Evolutionary conservation across 108 stramenopile genomes (phyloP).

Genomic region (Pseudonitzschia multistriata): DNA sequence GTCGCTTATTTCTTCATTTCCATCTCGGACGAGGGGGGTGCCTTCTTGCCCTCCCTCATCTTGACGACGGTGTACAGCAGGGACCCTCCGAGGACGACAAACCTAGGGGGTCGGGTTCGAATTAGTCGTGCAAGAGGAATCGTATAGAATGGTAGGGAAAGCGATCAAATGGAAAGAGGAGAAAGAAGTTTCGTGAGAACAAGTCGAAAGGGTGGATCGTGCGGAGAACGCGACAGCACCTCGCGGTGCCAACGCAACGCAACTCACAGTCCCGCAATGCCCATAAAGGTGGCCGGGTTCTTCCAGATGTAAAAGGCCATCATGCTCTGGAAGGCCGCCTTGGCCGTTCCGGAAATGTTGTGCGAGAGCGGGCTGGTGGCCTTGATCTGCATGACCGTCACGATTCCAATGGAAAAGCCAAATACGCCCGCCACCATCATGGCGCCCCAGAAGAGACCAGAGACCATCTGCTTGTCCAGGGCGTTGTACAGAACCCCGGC

Average conservation of each 20-base stretch:
- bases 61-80: conserved; percentile 84
- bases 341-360: conserved; percentile 96
- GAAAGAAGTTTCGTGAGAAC: background rate
- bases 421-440: conserved; percentile 90
- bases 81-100: conserved; percentile 80
- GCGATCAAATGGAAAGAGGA: background rate
- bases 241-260: no score
- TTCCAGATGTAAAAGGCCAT: conserved; percentile 94
- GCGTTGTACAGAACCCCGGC: conserved; percentile 39
- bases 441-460: conserved; percentile 73
- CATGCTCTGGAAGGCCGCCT: conserved; percentile 87
- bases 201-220: background rate
- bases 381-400: conserved; percentile 94
- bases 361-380: conserved; percentile 92
- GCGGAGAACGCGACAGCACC: background rate
- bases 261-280: conserved; percentile 67
- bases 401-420: conserved; percentile 95
- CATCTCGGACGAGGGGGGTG: background rate
- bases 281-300: conserved; percentile 80
- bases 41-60: conserved; percentile 56
- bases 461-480: conserved; percentile 49
- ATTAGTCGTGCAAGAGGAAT: background rate
- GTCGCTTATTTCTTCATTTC: background rate
- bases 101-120: no score
- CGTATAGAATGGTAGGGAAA: background rate